Evolutionary conservation across 768 basidiomycete genomes (phyloP).

Genomic region (Boletus patriciae): DNA sequence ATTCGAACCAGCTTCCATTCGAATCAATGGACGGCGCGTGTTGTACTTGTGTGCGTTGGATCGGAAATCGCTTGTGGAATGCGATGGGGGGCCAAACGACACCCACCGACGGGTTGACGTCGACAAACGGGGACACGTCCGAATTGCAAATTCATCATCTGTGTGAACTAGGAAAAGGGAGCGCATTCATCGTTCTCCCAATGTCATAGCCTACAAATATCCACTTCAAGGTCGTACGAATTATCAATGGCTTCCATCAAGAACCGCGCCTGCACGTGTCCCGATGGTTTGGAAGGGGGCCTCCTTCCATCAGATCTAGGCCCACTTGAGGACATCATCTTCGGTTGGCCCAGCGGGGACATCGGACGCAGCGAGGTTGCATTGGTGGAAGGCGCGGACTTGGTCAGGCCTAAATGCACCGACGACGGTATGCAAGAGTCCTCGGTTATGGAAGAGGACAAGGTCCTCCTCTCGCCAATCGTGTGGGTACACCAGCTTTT

Average conservation of each 20-base stretch:
- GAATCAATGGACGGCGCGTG: slow-evolving; percentile 3
- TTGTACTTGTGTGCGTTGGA: background rate
- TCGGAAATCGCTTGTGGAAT: slow-evolving; percentile 13
- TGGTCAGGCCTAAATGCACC: slow-evolving; percentile 56
- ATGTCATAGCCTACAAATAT: slow-evolving; percentile 4
- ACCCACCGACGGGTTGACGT: background rate
- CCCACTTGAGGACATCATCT: slow-evolving; percentile 46
- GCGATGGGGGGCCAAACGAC: background rate
- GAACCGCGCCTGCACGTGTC: slow-evolving; percentile 3
- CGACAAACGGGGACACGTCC: background rate
- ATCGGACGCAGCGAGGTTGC: slow-evolving; percentile 56
- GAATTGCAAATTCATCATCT: slow-evolving; percentile 18
- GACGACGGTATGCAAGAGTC: slow-evolving; percentile 65
- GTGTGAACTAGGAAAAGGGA: slow-evolving; percentile 11
- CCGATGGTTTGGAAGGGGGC: background rate
- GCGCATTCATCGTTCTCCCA: background rate
- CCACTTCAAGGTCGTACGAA: background rate
- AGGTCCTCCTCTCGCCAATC: slow-evolving; percentile 75
- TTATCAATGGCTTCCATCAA: slow-evolving; percentile 5
- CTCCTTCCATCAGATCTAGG: slow-evolving; percentile 27
- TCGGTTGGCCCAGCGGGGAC: slow-evolving; percentile 47
- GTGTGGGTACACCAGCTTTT: slow-evolving; percentile 76
- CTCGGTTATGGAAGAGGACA: slow-evolving; percentile 73
- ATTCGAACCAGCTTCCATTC: slow-evolving; percentile 20
- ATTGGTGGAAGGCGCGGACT: slow-evolving; percentile 53